Evolutionary conservation across 164 flowering plant species (phyloP), one percentile per base, ranked within the genome.

Genomic region (Cinnamomum micranthum): DNA sequence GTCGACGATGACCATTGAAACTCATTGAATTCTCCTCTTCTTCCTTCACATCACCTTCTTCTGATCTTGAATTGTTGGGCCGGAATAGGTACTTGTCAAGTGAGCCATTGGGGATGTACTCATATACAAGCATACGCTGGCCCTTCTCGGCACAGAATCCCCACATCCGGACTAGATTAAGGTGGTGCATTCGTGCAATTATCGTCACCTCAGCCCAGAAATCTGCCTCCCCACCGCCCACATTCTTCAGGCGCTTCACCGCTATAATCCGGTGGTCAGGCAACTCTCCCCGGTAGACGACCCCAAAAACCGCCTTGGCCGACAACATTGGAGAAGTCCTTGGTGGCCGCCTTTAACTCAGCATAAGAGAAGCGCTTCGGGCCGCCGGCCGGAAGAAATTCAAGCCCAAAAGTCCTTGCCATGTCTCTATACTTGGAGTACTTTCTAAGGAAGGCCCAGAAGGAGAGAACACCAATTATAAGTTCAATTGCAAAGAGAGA

Each of bases 201-300:
- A 89, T 90, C 0, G 92, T 90, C 58, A 91, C 93, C 86, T 93
- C 96, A 0, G 95, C 93, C 94, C 96, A 91, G 60, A 93, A 93
- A 73, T 92, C 94, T 0, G 87, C 72, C 13, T 89, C 92, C 2
- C 91, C 90, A 3, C 87, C 84, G 4, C 81, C 55, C 12, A 84
- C 83, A 63, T 80, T 71, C 63, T 88, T 89, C 78, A 88, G 69
- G 64, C 91, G 80, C 70, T 89, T 89, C 23, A 89, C 94, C 1
- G 97, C 97, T 5, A 92, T 85, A 4, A 86, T 76, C 4, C 95
- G 85, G 23, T 83, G 85, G 68, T 92, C 97, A 0, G 83, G 73
- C 66, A 91, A 76, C 27, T 81, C 87, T 0, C 97, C 97, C 69
- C 71, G 82, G 64, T 85, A 91, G 10, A 92, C 97, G 50, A 85